Percentiles rank a stretch among this genome's conserved stretches.
Evolutionary conservation across 768 basidiomycete species (phyloP).

Genomic region (Boletus pseudopeckii): DNA sequence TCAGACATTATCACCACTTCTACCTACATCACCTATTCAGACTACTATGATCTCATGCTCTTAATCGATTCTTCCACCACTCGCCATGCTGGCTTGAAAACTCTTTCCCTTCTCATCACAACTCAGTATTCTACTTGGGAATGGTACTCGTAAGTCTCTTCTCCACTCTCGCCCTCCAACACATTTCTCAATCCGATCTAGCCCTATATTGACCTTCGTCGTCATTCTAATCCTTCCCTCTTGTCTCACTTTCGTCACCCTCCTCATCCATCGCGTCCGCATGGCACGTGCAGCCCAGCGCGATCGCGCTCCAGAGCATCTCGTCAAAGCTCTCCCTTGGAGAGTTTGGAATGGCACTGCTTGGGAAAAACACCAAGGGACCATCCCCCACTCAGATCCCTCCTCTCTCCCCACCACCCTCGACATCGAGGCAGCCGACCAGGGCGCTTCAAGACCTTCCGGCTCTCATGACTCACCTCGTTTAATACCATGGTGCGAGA

Average conservation of each 20-base stretch:
- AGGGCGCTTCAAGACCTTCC: slow-evolving; percentile 19
- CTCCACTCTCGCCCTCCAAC: neutral
- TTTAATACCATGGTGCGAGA: slow-evolving; percentile 71
- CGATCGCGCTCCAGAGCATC: slow-evolving; percentile 78
- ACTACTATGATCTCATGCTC: slow-evolving; percentile 67
- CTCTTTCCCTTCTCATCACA: slow-evolving; percentile 72
- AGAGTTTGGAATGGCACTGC: slow-evolving; percentile 75
- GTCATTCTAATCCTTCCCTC: slow-evolving; percentile 89
- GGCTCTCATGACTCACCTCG: slow-evolving; percentile 25
- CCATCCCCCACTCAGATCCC: slow-evolving; percentile 26
- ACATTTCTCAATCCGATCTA: slow-evolving; percentile 27
- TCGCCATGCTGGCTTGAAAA: slow-evolving; percentile 72
- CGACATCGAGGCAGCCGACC: slow-evolving; percentile 40
- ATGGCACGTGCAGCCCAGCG: slow-evolving; percentile 77
- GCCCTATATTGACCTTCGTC: slow-evolving; percentile 82
- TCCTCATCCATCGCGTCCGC: slow-evolving; percentile 86
- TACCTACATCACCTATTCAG: slow-evolving; percentile 83
- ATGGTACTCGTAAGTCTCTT: slow-evolving; percentile 75
- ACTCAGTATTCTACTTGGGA: slow-evolving; percentile 84
- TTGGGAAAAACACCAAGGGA: slow-evolving; percentile 72
- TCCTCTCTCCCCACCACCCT: slow-evolving; percentile 19
- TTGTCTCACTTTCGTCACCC: slow-evolving; percentile 81
- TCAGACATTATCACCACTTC: slow-evolving; percentile 81
- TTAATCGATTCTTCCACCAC: slow-evolving; percentile 74
- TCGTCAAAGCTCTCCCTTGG: slow-evolving; percentile 78